Evolutionary conservation across 208 protist genomes (phyloP), one percentile per base, ranked within the genome.

Genomic region (Acanthamoeba divionensis): DNA sequence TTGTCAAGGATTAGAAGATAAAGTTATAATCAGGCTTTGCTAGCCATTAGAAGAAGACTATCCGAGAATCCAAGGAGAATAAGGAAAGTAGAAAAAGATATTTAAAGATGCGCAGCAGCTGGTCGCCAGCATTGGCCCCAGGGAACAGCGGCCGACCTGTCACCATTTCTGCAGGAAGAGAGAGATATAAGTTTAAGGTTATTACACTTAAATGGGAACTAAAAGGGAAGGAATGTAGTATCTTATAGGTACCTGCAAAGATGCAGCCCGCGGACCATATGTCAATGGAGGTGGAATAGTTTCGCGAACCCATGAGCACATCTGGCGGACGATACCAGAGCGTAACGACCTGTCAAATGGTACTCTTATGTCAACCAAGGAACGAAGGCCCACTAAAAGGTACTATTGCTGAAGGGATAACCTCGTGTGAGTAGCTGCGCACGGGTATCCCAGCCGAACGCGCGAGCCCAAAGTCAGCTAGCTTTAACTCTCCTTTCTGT

Each of bases 261-360:
- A 99, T 99, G 91, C 98, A 99, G 48, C 99, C 99, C 60, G 99
- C 97, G 1, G 97, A 98, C 99, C 99, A 99, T 31, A 99, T 97
- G 94, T 99, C 99, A 18, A 99, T 98, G 0, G 98, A 96, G 0
- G 98, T 98, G 1, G 97, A 98, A 95, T 99, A 99, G 77, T 99
- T 97, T 45, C 95, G 97, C 47, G 97, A 96, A 0, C 99, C 99
- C 26, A 99, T 95, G 8, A 99, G 96, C 41, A 99, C 98, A 92
- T 99, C 99, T 29, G 99, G 99, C 1, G 99, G 97, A 54, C 99
- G 95, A 93, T 99, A 99, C 99, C 99, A 99, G 18, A 99, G 95
- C 15, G 99, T 99, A 87, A 99, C 98, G 1, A 96, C 93, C 93
- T 93, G 36, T 60, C n/a, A n/a, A n/a, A 91, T 77, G 41, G 80